phyloP scores from a whole-genome alignment of 2,329 filamentous ascomycete genomes.

The Stachybotrys echinatus region DNA sequence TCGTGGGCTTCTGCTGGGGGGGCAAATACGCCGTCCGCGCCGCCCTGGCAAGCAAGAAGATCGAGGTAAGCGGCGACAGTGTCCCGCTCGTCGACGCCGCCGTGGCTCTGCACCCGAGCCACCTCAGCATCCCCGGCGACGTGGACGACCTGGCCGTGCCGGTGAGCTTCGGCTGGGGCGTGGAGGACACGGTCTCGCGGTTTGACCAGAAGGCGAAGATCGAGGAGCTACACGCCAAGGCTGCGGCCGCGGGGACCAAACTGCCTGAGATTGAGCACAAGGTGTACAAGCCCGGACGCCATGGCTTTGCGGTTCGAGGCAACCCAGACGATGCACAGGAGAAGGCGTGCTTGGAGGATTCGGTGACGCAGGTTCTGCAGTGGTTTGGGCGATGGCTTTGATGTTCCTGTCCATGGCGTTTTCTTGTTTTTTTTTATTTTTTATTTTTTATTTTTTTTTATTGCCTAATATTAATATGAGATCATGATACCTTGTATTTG shows the following conservation, averaged over 20 bases:
- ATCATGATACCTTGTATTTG: too few relatives aligned
- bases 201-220: background rate
- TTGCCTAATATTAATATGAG: too few relatives aligned
- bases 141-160: conserved; percentile 22
- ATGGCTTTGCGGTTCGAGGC: conserved; percentile 30
- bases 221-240: background rate
- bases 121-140: conserved; percentile 27
- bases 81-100: conserved; percentile 28
- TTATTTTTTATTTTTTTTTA: background rate
- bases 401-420: background rate
- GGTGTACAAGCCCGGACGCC: conserved; percentile 5
- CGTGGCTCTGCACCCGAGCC: conserved; percentile 29
- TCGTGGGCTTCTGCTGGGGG: conserved; percentile 31
- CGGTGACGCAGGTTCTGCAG: background rate
- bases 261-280: conserved; percentile 1
- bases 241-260: background rate
- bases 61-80: conserved; percentile 25
- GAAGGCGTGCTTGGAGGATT: conserved; percentile 22
- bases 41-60: conserved; percentile 14
- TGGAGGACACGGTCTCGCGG: conserved; percentile 19
- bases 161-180: conserved; percentile 23
- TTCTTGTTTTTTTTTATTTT: background rate
- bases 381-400: conserved; percentile 1
- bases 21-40: conserved; percentile 26
- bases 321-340: conserved; percentile 28